phyloP scores from a whole-genome alignment of 768 basidiomycete genomes.

The Pholiota microspora region DNA sequence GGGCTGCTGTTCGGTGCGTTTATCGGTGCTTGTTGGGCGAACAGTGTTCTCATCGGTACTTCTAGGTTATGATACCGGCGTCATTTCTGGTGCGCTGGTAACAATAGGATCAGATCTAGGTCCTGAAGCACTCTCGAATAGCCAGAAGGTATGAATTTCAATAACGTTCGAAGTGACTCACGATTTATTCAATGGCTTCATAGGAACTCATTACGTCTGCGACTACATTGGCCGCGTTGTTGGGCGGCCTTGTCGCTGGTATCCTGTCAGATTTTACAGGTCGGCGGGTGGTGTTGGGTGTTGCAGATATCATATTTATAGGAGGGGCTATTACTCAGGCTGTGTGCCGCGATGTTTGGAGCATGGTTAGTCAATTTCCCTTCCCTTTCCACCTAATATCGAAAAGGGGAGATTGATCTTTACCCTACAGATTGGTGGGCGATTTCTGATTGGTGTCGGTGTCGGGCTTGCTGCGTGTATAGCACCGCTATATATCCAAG shows the following conservation, averaged over 20 bases:
- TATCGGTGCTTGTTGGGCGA: not conserved
- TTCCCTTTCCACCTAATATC: not conserved
- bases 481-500: slow-evolving; percentile 82
- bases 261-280: slow-evolving; percentile 71
- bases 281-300: slow-evolving; percentile 57
- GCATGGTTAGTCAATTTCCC: slow-evolving; percentile 49
- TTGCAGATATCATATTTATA: slow-evolving; percentile 74
- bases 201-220: slow-evolving; percentile 83
- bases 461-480: slow-evolving; percentile 78
- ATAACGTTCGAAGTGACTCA: not conserved
- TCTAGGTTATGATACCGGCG: slow-evolving; percentile 77
- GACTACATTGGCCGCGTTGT: slow-evolving; percentile 73
- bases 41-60: not conserved
- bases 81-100: slow-evolving; percentile 79
- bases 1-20: slow-evolving; percentile 71
- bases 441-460: slow-evolving; percentile 73
- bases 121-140: slow-evolving; percentile 49
- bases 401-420: not conserved
- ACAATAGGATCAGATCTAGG: slow-evolving; percentile 69
- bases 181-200: no score
- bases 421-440: slow-evolving; percentile 53
- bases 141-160: slow-evolving; percentile 51
- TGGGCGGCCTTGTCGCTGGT: slow-evolving; percentile 73
- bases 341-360: slow-evolving; percentile 65
- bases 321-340: slow-evolving; percentile 72